These are phyloP conservation scores for Dioszegia aurantiaca DNA, from an alignment of 768 basidiomycete species.

Conservation along the genomic window DNA sequence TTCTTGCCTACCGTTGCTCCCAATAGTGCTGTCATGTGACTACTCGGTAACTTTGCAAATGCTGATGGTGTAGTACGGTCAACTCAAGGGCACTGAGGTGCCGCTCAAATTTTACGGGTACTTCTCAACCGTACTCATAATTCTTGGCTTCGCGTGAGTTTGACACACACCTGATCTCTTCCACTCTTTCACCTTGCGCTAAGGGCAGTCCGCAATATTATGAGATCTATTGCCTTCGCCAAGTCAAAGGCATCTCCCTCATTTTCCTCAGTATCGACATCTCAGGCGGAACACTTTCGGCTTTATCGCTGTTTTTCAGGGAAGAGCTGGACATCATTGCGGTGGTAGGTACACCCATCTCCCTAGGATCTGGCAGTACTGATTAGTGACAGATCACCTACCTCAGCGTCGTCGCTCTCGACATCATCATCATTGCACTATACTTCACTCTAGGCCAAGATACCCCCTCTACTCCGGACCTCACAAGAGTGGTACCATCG, in stretches of 20 bases:
- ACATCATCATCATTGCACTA: constrained; percentile 14
- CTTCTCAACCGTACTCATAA: constrained; percentile 61
- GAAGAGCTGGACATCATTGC: constrained; percentile 63
- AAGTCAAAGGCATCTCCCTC: constrained; percentile 62
- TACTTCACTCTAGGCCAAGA: constrained; percentile 9
- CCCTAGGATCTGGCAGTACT: neutral
- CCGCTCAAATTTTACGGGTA: constrained; percentile 63
- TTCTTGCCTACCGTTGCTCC: constrained; percentile 5
- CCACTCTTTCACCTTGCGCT: neutral
- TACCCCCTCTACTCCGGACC: neutral
- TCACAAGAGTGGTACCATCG: neutral
- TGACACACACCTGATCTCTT: too few species aligned
- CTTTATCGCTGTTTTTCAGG: constrained; percentile 65
- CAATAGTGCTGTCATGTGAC: constrained; percentile 12
- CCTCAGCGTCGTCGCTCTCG: constrained; percentile 2
- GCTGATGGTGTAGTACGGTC: constrained; percentile 49
- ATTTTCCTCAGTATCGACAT: constrained; percentile 67
- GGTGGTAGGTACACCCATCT: constrained; percentile 53
- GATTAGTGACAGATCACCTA: constrained; percentile 11
- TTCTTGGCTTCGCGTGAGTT: constrained; percentile 56
- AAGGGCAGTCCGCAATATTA: constrained; percentile 62
- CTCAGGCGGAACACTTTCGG: constrained; percentile 65
- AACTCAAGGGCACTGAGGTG: constrained; percentile 50
- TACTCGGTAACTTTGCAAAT: neutral
- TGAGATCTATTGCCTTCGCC: constrained; percentile 64